Evolutionary conservation across 2,329 filamentous ascomycete species (phyloP), one percentile per base, ranked within the genome.

Genomic region (Waltergamsia citrina): DNA sequence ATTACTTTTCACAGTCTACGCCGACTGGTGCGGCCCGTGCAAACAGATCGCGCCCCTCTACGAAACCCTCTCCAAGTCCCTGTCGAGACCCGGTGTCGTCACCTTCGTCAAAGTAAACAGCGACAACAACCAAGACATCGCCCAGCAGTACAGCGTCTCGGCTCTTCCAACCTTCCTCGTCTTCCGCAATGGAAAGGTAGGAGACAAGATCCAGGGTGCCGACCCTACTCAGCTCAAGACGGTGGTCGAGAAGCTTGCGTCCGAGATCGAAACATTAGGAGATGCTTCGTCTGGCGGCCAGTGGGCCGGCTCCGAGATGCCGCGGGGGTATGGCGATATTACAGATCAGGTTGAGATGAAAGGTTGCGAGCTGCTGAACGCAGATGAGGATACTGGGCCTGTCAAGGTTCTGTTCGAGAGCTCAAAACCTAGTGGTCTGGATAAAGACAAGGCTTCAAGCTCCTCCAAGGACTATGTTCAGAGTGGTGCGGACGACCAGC

Each of bases 401-500:
- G 83, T 87, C 37, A 72, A 78, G 44, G 74, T 75, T 7, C 65
- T 96, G 14, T 87, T 96, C 52, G 77, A 80, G n/a, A 44, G 48
- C 5, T 61, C 66, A 37, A 77, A 81, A 57, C 88, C 88, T 6
- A 75, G 69, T 35, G 68, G 69, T 2, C 57, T 88, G 36, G 55
- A 59, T 32, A 75, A 77, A 48, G 70, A 28, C 8, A 24, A 62
- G 36, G 78, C 78, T 51, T 56, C 63, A 19, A 42, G 43, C 35
- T 20, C 27, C 8, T 24, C 27, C 14, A 76, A 74, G 52, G 90
- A 98, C 59, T 96, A 85, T 81, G 79, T 96, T 16, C 85, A 95
- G 67, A 95, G 86, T 57, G 90, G 95, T 52, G 93, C 90, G 23
- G 92, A 98, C 53, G 88, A 96, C 62, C 92, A 98, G 66, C 67